Evolutionary conservation across 108 stramenopile genomes (phyloP).

Genomic region (Mediolabrus comicus): DNA sequence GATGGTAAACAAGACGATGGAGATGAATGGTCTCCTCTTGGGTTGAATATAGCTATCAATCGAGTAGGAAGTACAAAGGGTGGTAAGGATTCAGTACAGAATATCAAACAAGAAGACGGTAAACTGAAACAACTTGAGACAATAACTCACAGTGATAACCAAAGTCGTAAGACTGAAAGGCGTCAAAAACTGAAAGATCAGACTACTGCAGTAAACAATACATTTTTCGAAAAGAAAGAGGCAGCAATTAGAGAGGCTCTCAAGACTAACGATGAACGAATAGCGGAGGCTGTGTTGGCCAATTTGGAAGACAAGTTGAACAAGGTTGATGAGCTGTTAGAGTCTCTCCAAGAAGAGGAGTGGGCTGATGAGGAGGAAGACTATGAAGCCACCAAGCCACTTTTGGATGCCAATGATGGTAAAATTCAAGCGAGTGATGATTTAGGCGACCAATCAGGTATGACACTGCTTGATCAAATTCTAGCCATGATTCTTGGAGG

Average conservation of each 20-base stretch:
- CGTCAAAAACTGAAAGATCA: not conserved
- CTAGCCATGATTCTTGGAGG: conserved; percentile 59
- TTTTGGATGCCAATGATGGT: not conserved
- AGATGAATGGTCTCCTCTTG: conserved; percentile 35
- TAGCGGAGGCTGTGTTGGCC: conserved; percentile 40
- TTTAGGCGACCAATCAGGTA: not conserved
- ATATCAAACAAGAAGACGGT: not conserved
- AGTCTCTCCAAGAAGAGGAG: conserved; percentile 55
- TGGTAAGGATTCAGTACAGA: not conserved
- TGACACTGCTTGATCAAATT: conserved; percentile 55
- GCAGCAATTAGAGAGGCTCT: conserved; percentile 25
- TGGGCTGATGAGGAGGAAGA: conserved; percentile 59
- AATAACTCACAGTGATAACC: conserved; percentile 30
- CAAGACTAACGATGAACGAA: conserved; percentile 37
- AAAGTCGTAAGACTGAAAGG: conserved; percentile 7
- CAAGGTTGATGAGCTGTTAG: conserved; percentile 52
- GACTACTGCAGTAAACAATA: not conserved
- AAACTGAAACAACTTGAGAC: conserved; percentile 16
- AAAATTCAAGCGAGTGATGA: not conserved
- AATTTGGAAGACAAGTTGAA: conserved; percentile 40
- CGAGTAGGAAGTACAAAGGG: not conserved
- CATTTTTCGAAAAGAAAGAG: conserved; percentile 9
- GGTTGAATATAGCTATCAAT: conserved; percentile 29
- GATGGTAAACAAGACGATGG: conserved; percentile 14
- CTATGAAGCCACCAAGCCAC: not conserved